phyloP scores from a whole-genome alignment of 345 rosid species.

The Syzygium aqueum region DNA sequence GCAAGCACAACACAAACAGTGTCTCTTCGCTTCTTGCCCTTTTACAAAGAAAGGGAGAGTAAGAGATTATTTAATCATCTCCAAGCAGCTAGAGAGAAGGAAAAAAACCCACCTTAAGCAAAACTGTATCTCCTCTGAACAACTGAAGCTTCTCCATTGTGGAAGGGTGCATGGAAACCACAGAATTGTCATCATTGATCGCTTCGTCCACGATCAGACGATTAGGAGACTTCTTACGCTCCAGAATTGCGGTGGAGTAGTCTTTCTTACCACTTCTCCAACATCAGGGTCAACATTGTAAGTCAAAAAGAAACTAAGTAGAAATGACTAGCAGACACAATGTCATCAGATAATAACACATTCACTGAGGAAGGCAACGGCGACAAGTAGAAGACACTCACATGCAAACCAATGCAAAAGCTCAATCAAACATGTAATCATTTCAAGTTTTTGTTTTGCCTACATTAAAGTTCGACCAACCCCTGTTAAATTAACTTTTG shows the following conservation, averaged over 20 bases:
- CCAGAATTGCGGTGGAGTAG: constrained; percentile 79
- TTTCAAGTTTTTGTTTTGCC: background rate
- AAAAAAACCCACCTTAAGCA: constrained; percentile 53
- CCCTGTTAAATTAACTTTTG: background rate
- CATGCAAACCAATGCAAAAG: background rate
- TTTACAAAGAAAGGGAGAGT: background rate
- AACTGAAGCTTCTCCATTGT: constrained; percentile 98
- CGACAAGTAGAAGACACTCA: background rate
- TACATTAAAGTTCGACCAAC: background rate
- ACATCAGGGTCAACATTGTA: background rate
- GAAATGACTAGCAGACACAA: background rate
- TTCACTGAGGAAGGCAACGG: background rate
- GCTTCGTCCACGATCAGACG: constrained; percentile 91
- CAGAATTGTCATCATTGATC: constrained; percentile 79
- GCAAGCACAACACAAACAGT: constrained; percentile 78
- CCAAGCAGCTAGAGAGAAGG: background rate
- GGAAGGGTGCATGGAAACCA: constrained; percentile 64
- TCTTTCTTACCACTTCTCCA: constrained; percentile 42
- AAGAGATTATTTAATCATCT: background rate
- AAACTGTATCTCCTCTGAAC: constrained; percentile 86
- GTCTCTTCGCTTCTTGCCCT: constrained; percentile 85
- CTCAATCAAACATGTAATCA: background rate
- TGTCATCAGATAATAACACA: background rate
- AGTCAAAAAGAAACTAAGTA: background rate
- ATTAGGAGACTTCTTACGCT: constrained; percentile 78